Conservation (phyloP, 1,139 yeast genomes). For the Suhomyces bokatorum region DNA sequence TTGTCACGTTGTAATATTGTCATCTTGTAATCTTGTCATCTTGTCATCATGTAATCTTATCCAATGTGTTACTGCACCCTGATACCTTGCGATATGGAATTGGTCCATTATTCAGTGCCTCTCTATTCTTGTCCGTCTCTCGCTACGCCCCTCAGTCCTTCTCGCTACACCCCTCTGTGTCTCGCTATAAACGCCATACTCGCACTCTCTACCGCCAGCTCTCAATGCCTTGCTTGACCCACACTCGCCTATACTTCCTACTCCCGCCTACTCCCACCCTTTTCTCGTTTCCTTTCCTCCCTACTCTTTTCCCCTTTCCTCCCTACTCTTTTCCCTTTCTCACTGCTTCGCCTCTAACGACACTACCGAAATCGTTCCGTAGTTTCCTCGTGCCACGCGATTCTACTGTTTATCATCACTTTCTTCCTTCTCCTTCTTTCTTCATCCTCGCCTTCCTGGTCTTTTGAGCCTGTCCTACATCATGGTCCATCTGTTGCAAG, state of each 20-base stretch:
- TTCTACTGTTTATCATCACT: no score
- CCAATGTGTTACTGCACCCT: not conserved
- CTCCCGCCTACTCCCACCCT: not conserved
- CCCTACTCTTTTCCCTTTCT: not conserved
- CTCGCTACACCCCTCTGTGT: not conserved
- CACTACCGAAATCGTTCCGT: no score
- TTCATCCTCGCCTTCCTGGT: no score
- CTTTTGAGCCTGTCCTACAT: not conserved
- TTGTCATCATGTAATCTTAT: no score
- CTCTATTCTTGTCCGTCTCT: not conserved
- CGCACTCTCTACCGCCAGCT: not conserved
- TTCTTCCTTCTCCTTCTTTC: no score
- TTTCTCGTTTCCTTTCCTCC: not conserved
- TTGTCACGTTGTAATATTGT: no score
- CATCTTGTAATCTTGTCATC: no score
- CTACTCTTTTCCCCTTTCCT: not conserved
- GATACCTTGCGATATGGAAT: not conserved
- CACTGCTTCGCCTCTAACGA: no score
- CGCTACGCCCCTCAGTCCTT: not conserved
- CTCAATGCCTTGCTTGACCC: not conserved
- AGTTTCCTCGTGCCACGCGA: no score
- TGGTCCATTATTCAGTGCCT: not conserved
- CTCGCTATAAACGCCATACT: not conserved
- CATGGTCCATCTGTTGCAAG: not conserved
- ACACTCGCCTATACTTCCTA: not conserved